phyloP scores from a whole-genome alignment of 2,329 filamentous ascomycete species.

The Ramularia collo-cygni region DNA sequence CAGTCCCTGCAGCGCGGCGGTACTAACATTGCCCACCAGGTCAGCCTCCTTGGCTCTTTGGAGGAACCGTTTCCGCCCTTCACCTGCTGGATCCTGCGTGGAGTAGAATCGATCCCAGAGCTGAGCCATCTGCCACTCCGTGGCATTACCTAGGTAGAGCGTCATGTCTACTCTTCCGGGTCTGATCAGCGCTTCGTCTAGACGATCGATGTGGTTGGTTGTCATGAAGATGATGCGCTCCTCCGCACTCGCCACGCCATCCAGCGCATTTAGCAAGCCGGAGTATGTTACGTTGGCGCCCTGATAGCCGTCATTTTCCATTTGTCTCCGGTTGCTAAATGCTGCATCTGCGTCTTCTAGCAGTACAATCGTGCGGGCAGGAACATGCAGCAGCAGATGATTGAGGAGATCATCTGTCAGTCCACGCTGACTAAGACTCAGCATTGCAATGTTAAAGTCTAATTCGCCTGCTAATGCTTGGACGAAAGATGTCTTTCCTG shows the following conservation, averaged over 20 bases:
- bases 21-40: conserved; percentile 67
- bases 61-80: conserved; percentile 63
- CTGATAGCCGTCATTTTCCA: conserved; percentile 73
- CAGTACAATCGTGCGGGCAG: conserved; percentile 71
- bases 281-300: conserved; percentile 92
- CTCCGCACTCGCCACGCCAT: conserved; percentile 90
- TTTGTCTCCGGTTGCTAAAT: conserved; percentile 71
- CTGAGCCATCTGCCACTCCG: conserved; percentile 70
- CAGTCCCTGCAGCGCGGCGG: conserved; percentile 85
- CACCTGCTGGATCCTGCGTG: conserved; percentile 62
- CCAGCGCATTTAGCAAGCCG: conserved; percentile 63
- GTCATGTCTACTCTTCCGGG: conserved; percentile 94
- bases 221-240: conserved; percentile 91
- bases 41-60: conserved; percentile 61
- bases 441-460: conserved; percentile 85
- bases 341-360: conserved; percentile 90
- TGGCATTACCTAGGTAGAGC: conserved; percentile 80
- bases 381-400: conserved; percentile 77
- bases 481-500: conserved; percentile 93
- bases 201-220: conserved; percentile 84
- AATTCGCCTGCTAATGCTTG: conserved; percentile 88
- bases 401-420: conserved; percentile 86
- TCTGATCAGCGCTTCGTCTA: conserved; percentile 82
- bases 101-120: conserved; percentile 97
- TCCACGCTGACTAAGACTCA: conserved; percentile 84